phyloP scores from a whole-genome alignment of 768 basidiomycete genomes.

The Kwoniella dendrophila region DNA sequence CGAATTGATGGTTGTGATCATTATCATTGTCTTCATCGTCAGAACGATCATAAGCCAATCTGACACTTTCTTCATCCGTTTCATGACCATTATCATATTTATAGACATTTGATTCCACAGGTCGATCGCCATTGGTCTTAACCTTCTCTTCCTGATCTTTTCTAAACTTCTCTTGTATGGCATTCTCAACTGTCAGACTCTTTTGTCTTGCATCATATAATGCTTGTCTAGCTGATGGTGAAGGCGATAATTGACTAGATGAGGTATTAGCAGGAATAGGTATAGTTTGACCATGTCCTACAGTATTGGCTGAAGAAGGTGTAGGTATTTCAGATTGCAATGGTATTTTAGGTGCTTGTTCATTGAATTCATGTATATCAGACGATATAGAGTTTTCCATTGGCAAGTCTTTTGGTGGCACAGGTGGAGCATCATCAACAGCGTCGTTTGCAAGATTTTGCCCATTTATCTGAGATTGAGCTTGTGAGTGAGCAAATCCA shows the following conservation, averaged over 20 bases:
- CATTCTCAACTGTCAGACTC: conserved; percentile 32
- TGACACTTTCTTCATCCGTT: conserved; percentile 25
- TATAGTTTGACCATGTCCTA: conserved; percentile 8
- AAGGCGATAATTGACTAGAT: conserved; percentile 23
- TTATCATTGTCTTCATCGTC: conserved; percentile 21
- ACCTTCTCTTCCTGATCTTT: conserved; percentile 28
- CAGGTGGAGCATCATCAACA: conserved; percentile 21
- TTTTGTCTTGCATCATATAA: conserved; percentile 31
- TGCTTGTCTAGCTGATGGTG: conserved; percentile 34
- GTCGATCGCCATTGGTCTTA: neutral
- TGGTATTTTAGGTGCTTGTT: conserved; percentile 10
- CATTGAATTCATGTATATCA: neutral
- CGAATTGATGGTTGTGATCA: neutral
- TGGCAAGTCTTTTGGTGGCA: conserved; percentile 25
- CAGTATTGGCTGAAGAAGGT: conserved; percentile 6
- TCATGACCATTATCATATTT: conserved; percentile 23
- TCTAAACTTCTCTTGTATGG: conserved; percentile 42
- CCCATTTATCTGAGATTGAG: neutral
- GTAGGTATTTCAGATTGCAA: conserved; percentile 7
- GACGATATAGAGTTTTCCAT: neutral
- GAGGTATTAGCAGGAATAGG: neutral
- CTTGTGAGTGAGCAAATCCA: neutral
- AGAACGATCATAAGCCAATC: conserved; percentile 45
- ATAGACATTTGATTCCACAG: neutral
- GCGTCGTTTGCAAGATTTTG: neutral